These are phyloP conservation scores for Camelina laxa DNA, from an alignment of 345 rosid genomes.

Conservation along the genomic window DNA sequence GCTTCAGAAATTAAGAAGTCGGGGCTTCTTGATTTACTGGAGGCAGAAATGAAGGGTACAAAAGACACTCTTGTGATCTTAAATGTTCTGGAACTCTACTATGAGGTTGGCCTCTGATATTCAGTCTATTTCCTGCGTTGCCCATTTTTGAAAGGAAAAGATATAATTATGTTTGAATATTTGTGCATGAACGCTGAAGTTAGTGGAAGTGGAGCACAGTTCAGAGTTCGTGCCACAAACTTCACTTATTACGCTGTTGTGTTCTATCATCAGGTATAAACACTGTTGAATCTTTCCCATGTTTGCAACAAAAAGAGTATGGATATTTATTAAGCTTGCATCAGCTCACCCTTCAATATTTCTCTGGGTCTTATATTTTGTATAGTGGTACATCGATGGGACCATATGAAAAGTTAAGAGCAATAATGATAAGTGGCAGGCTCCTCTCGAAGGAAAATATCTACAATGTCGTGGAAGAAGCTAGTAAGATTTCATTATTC, in stretches of 20 bases:
- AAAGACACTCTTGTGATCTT: constrained; percentile 68
- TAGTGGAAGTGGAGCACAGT: constrained; percentile 74
- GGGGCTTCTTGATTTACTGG: constrained; percentile 73
- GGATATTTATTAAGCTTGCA: constrained; percentile 11
- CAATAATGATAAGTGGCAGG: constrained; percentile 82
- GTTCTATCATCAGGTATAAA: constrained; percentile 71
- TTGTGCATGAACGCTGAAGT: constrained; percentile 51
- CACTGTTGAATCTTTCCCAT: constrained; percentile 8
- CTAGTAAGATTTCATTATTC: constrained; percentile 51
- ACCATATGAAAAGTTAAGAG: constrained; percentile 71
- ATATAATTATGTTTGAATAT: constrained; percentile 6
- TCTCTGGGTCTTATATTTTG: neutral
- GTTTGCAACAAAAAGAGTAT: constrained; percentile 10
- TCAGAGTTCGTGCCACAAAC: constrained; percentile 74
- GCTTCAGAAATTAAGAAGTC: constrained; percentile 68
- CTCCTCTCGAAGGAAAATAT: constrained; percentile 69
- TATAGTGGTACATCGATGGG: constrained; percentile 62
- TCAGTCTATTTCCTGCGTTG: neutral
- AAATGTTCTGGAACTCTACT: constrained; percentile 80
- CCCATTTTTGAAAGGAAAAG: constrained; percentile 21
- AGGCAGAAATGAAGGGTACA: constrained; percentile 66
- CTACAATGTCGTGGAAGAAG: constrained; percentile 56
- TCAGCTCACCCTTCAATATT: constrained; percentile 27
- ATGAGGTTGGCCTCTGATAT: constrained; percentile 65
- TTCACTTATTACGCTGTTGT: constrained; percentile 66